A percentile compares a stretch with the other conserved stretches of the same genome.
phyloP scores from a whole-genome alignment of 805 yeast genomes.

The Danielia oregonensis region DNA sequence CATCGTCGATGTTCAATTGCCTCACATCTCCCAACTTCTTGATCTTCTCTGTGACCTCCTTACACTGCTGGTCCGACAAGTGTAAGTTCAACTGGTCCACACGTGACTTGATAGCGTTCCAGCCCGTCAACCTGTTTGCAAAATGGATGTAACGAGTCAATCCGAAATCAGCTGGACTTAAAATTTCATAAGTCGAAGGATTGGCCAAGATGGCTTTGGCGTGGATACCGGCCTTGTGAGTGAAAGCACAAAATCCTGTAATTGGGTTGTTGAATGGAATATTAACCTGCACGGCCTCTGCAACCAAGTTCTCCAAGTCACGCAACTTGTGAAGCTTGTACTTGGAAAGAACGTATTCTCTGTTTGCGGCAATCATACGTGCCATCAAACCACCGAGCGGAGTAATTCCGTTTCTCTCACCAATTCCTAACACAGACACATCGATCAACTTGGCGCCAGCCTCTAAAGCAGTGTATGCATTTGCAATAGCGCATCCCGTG shows the following conservation, averaged over 20 bases:
- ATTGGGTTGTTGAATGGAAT: slow-evolving; percentile 98
- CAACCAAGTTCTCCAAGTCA: slow-evolving; percentile 92
- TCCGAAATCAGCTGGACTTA: slow-evolving; percentile 94
- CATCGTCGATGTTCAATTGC: slow-evolving; percentile 93
- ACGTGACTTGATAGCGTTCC: slow-evolving; percentile 98
- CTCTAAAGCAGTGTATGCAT: slow-evolving; percentile 96
- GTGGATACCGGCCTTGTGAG: slow-evolving; percentile 99
- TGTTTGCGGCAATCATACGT: slow-evolving; percentile 97
- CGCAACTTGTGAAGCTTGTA: slow-evolving; percentile 94
- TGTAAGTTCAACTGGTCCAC: slow-evolving; percentile 93
- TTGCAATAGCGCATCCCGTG: slow-evolving; percentile 98
- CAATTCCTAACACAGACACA: slow-evolving; percentile 94
- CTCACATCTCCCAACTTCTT: slow-evolving; percentile 94
- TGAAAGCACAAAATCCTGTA: slow-evolving; percentile 98
- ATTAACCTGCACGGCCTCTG: slow-evolving; percentile 95
- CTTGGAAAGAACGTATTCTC: slow-evolving; percentile 91
- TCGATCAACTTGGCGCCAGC: slow-evolving; percentile 96
- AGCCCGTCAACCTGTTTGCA: slow-evolving; percentile 96
- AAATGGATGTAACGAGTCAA: slow-evolving; percentile 94
- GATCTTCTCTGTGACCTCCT: slow-evolving; percentile 91
- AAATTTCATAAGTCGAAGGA: slow-evolving; percentile 97
- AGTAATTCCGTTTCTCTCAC: slow-evolving; percentile 98
- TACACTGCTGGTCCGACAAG: slow-evolving; percentile 87
- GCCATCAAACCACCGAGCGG: slow-evolving; percentile 99
- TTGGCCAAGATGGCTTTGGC: slow-evolving; percentile 98